Evolutionary conservation across 495 filamentous ascomycete genomes (phyloP).

Genomic region (Saxophila tyrrhenica): DNA sequence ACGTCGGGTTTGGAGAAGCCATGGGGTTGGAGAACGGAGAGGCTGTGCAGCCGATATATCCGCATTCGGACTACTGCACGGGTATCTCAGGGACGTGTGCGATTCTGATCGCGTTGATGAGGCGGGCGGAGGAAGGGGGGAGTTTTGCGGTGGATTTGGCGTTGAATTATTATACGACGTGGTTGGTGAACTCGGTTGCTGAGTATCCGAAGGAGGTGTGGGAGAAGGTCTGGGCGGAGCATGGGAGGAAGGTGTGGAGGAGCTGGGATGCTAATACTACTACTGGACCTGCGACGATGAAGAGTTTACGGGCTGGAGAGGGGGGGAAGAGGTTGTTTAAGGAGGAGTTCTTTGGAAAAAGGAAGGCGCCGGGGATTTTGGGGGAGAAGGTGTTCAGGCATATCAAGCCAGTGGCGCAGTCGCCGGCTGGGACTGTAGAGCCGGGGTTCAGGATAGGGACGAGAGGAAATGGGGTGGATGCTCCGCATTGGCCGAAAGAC

Average conservation of each 20-base stretch:
- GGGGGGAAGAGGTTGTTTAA: constrained; percentile 15
- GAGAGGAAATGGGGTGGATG: constrained; percentile 21
- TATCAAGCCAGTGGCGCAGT: constrained; percentile 19
- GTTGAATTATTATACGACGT: constrained; percentile 26
- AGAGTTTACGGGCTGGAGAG: constrained; percentile 17
- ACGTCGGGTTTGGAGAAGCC: constrained; percentile 46
- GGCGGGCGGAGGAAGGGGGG: constrained; percentile 29
- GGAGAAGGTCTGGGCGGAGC: constrained; percentile 21
- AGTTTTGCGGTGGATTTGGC: constrained; percentile 25
- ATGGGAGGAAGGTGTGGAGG: constrained; percentile 21
- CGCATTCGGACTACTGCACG: constrained; percentile 72
- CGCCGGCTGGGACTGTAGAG: constrained; percentile 17
- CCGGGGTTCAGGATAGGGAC: constrained; percentile 23
- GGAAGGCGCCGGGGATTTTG: constrained; percentile 8
- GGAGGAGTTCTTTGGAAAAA: constrained; percentile 22
- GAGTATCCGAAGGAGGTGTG: constrained; percentile 18
- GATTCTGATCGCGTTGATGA: constrained; percentile 27
- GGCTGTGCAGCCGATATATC: constrained; percentile 69
- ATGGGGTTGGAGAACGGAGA: constrained; percentile 49
- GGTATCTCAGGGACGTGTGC: constrained; percentile 33
- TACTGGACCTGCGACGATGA: constrained; percentile 14
- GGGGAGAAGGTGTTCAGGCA: constrained; percentile 10
- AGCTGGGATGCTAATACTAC: constrained; percentile 23
- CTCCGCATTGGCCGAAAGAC: constrained; percentile 23
- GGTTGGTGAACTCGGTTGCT: constrained; percentile 24